Base-by-base conservation (phyloP, 441 rosid species). In the Gossypium schwendimanii region DNA sequence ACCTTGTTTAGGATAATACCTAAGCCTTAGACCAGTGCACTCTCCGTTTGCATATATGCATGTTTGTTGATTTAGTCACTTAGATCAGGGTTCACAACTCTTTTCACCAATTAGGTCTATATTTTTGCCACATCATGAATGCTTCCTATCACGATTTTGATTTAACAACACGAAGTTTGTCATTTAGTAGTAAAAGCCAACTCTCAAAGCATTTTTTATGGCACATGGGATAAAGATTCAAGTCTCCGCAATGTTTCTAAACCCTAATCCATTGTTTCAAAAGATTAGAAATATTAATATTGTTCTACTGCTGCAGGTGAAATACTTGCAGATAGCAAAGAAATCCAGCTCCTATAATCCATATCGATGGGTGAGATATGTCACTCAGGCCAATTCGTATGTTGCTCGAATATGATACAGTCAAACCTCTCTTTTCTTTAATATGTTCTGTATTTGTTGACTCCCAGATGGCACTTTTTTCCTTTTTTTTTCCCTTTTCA, bases 331-430 rank as follows among this genome's bases (percentile, higher is more conserved):
- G 87, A 92, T 92, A 82, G 95, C 98, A 47, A 92, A 91, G 94
- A 95, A 92, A 77, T 88, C 94, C 15, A 82, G 89, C 58, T 77
- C 82, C 21, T 85, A 86, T 72, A 95, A 92, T 81, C 98, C 98
- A 39, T 92, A 92, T 81, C 89, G 98, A 74, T 92, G 97, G 98
- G 98, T 92, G 83, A 89, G 99, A 84, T 95, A 95, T 17, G 98
- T 95, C 53, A 92, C 98, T 39, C 99, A 95, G 81, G 96, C 98
- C 71, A 92, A 91, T 78, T 95, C 99, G 2, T 94, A 94, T 60
- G 99, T 94, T 76, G 98, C 98, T 77, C 88, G 98, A 18, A 67
- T 92, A 68, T 94, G 84, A 91, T 14, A 10, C 6, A 1, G 20
- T 33, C 20, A 53, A 55, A 59, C 59, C 72, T 33, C 61, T 23